phyloP scores from a whole-genome alignment of 805 yeast species.

The Lipomyces kockii region DNA sequence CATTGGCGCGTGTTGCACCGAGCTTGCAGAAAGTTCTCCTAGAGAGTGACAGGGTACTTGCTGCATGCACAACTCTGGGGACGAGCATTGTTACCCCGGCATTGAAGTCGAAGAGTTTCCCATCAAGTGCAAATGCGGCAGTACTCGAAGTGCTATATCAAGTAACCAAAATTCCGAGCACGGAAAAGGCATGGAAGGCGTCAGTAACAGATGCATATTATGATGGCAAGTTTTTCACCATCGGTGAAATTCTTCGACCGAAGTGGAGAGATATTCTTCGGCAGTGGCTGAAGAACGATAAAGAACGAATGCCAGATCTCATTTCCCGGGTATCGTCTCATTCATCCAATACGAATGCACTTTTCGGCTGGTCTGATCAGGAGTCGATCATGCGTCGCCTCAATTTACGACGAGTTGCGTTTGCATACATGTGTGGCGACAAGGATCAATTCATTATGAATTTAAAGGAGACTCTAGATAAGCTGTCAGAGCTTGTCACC shows the following conservation, averaged over 20 bases:
- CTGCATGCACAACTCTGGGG: conserved; percentile 57
- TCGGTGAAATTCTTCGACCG: conserved; percentile 42
- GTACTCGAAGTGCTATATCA: conserved; percentile 53
- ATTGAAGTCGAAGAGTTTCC: conserved; percentile 53
- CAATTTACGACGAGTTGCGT: conserved; percentile 66
- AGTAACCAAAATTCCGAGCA: conserved; percentile 43
- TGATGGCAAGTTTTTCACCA: conserved; percentile 62
- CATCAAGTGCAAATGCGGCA: conserved; percentile 48
- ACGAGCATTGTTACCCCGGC: conserved; percentile 60
- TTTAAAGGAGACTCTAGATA: conserved; percentile 54
- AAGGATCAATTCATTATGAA: conserved; percentile 58
- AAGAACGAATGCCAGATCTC: conserved; percentile 62
- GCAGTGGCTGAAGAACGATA: conserved; percentile 68
- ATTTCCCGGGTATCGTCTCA: conserved; percentile 51
- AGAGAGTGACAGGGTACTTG: conserved; percentile 65
- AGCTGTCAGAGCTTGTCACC: conserved; percentile 50
- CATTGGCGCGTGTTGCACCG: conserved; percentile 51
- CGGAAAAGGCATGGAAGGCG: conserved; percentile 65
- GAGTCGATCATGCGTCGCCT: conserved; percentile 60
- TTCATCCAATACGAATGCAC: conserved; percentile 59
- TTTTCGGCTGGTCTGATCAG: conserved; percentile 76
- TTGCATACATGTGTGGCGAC: conserved; percentile 65
- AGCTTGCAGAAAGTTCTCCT: conserved; percentile 51
- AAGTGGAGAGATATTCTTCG: conserved; percentile 61
- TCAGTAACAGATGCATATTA: conserved; percentile 65